Evolutionary conservation across 441 rosid species (phyloP), one percentile per base, ranked within the genome.

Genomic region (Metrosideros polymorpha): DNA sequence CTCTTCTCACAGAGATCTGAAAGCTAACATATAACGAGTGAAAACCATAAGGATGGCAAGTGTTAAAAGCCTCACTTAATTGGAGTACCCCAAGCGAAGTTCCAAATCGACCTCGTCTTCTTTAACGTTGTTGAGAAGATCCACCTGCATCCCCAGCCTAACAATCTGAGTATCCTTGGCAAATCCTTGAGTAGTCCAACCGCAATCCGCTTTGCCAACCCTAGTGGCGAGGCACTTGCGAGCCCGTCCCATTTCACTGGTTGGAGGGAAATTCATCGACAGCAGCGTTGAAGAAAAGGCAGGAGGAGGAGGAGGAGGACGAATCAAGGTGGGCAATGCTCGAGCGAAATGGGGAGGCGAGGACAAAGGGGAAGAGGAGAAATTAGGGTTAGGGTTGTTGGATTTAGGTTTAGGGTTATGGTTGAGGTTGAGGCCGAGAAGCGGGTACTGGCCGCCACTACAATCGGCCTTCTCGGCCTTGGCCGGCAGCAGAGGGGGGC

Each of bases 21-120:
- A 66, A 39, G 79, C 15, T 12, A 5, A 71, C n/a, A 66, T 66
- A 22, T 66, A 39, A 71, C 7, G 59, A 54, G 17, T 35, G 79
- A 35, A 66, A 66, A 66, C 27, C 77, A 19, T 12, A 25, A 71
- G 79, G 79, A 71, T 6, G n/a, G 79, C 47, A 71, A 71, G 49
- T 39, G 10, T 71, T 66, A 39, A 71, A 71, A 71, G 17, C 47
- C 79, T 71, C 49, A 22, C 84, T 83, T 52, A 50, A 87, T 92
- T 91, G 57, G 96, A 90, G 84, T 89, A 94, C 25, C 99, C 99
- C 91, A 95, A 91, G 82, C 99, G 95, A 92, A 97, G 99, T 88
- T 97, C 99, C 88, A 97, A 94, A 90, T 97, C 99, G 88, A 96
- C 89, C n/a, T 71, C 79, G 88, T 95, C 97, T 85, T 97, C 89